Evolutionary conservation across 2,329 filamentous ascomycete species (phyloP).

Genomic region (Thelonectria discophora): DNA sequence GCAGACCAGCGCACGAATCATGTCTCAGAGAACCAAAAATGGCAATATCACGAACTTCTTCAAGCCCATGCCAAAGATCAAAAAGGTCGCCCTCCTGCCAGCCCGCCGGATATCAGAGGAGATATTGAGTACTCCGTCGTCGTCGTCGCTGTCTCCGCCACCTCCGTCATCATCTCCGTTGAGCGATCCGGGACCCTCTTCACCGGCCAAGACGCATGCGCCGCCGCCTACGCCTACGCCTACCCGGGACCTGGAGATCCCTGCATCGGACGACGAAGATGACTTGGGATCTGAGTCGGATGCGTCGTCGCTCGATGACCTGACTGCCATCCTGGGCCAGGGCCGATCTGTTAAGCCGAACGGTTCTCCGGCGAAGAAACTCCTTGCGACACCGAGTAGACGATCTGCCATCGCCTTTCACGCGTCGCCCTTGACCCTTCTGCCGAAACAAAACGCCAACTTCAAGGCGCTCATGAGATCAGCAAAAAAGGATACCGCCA

Average conservation of each 20-base stretch:
- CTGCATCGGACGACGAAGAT: constrained; percentile 77
- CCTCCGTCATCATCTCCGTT: constrained; percentile 37
- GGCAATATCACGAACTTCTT: constrained; percentile 52
- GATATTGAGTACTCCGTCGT: constrained; percentile 16
- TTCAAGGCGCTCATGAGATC: constrained; percentile 69
- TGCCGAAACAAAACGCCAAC: constrained; percentile 69
- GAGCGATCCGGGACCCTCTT: constrained; percentile 38
- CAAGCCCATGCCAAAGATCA: constrained; percentile 41
- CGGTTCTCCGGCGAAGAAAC: constrained; percentile 29
- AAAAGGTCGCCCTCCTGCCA: constrained; percentile 13
- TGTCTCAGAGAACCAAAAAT: constrained; percentile 43
- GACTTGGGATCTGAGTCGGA: constrained; percentile 63
- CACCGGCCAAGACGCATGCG: constrained; percentile 35
- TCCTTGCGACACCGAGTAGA: constrained; percentile 58
- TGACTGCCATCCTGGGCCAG: constrained; percentile 50
- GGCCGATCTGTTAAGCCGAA: constrained; percentile 36
- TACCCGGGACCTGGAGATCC: constrained; percentile 67
- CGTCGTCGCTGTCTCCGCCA: constrained; percentile 27
- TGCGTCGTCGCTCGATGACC: constrained; percentile 66
- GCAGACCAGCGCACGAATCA: constrained; percentile 14
- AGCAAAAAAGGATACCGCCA: constrained; percentile 66
- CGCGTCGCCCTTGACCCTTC: constrained; percentile 60
- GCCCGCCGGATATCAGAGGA: constrained; percentile 21
- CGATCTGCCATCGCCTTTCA: constrained; percentile 52
- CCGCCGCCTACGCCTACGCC: too few relatives aligned